Conservation (phyloP, 106 monocot genomes). For the Allium sativum region DNA sequence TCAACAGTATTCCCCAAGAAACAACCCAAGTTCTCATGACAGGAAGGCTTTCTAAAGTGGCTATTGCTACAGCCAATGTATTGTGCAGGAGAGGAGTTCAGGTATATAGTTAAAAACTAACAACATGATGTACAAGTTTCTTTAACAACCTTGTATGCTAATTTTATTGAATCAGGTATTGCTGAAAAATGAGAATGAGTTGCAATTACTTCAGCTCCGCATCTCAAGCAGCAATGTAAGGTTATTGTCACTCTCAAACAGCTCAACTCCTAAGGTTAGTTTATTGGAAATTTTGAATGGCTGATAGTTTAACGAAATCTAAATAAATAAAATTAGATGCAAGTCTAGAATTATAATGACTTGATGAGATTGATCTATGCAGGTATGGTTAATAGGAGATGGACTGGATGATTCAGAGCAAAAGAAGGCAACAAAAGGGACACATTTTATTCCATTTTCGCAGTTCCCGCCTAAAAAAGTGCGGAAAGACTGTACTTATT, state of each 20-base stretch:
- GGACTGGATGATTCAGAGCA: constrained; percentile 40
- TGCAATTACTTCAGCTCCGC: constrained; percentile 36
- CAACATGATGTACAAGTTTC: background rate
- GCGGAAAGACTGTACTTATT: constrained; percentile 54
- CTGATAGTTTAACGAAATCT: background rate
- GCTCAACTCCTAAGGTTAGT: constrained; percentile 33
- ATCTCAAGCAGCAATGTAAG: constrained; percentile 18
- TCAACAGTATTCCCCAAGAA: constrained; percentile 52
- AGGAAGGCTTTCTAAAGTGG: constrained; percentile 55
- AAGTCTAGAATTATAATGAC: background rate
- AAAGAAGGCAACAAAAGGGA: constrained; percentile 41
- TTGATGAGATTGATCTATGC: background rate
- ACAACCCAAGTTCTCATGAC: constrained; percentile 48
- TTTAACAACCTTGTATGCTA: background rate
- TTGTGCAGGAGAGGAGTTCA: constrained; percentile 58
- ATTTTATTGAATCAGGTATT: constrained; percentile 33
- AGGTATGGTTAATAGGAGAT: constrained; percentile 66
- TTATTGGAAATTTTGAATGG: background rate
- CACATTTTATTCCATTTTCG: constrained; percentile 49
- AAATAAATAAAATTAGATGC: background rate
- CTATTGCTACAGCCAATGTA: constrained; percentile 20
- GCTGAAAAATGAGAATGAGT: constrained; percentile 43
- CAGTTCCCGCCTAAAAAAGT: constrained; percentile 50
- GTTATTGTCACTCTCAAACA: constrained; percentile 32
- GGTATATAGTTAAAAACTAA: constrained; percentile 18